A percentile compares a stretch with the other conserved stretches of the same genome.
Conservation (phyloP, 345 rosid genomes). For the Orychophragmus violaceus region DNA sequence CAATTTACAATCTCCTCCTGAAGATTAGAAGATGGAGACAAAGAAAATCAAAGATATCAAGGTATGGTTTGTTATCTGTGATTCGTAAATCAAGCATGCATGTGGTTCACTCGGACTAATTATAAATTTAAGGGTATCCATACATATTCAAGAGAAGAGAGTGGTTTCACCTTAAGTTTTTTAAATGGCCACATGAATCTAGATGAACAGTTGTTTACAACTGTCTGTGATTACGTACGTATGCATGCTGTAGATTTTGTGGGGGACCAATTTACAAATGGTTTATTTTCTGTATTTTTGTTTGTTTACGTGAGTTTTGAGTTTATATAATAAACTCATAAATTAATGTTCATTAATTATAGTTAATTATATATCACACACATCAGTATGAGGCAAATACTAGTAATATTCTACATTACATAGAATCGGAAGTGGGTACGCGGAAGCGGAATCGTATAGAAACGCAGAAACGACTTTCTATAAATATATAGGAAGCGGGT, state of each 20-base stretch:
- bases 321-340: neutral
- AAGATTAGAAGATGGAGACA: neutral
- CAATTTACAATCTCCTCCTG: neutral
- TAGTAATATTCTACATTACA: too few relatives aligned
- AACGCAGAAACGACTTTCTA: too few relatives aligned
- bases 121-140: neutral
- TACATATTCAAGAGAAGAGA: neutral
- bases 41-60: neutral
- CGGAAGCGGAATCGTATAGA: too few relatives aligned
- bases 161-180: neutral
- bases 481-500: too few relatives aligned
- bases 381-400: neutral
- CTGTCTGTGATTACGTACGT: conserved; percentile 3
- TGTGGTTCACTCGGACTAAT: neutral
- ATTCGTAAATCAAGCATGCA: neutral
- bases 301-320: neutral
- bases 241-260: conserved; percentile 7
- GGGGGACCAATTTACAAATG: conserved; percentile 14
- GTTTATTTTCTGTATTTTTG: neutral
- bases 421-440: too few relatives aligned
- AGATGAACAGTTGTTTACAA: conserved; percentile 10
- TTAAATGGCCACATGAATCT: neutral
- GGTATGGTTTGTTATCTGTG: neutral
- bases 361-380: neutral
- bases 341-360: neutral